phyloP scores from a whole-genome alignment of 306 rosid genomes.

The Glycine tomentella region DNA sequence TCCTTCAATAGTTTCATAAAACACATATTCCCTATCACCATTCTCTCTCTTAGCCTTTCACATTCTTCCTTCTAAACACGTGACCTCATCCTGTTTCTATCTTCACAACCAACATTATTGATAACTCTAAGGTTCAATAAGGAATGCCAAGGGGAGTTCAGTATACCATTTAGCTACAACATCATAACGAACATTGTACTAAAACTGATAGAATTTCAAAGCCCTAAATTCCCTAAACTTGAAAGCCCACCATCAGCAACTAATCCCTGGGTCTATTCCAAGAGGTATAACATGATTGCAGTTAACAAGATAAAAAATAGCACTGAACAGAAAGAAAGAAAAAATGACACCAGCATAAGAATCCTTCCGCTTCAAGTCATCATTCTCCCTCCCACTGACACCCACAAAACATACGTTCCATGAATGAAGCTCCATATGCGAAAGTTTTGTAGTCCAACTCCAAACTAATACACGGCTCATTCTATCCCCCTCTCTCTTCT shows the following conservation, averaged over 20 bases:
- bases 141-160: not conserved
- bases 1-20: not conserved
- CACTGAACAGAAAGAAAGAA: not conserved
- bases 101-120: not conserved
- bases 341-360: not conserved
- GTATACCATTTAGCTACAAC: constrained; percentile 14
- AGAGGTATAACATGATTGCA: not conserved
- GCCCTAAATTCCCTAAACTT: not conserved
- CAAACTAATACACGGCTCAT: not conserved
- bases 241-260: not conserved
- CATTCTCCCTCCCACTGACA: no score
- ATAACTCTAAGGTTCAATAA: constrained; percentile 20
- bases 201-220: not conserved
- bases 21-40: not conserved
- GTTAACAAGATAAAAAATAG: not conserved
- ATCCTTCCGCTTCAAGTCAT: not conserved
- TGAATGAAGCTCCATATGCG: not conserved
- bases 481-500: no score
- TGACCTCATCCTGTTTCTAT: constrained; percentile 13
- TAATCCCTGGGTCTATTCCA: not conserved
- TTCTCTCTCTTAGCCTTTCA: constrained; percentile 26
- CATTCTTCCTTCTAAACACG: constrained; percentile 9
- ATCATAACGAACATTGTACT: not conserved
- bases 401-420: not conserved
- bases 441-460: not conserved